These are phyloP conservation scores for Wickerhamomyces xylosicus DNA, from an alignment of 805 yeast species.

Conservation along the genomic window DNA sequence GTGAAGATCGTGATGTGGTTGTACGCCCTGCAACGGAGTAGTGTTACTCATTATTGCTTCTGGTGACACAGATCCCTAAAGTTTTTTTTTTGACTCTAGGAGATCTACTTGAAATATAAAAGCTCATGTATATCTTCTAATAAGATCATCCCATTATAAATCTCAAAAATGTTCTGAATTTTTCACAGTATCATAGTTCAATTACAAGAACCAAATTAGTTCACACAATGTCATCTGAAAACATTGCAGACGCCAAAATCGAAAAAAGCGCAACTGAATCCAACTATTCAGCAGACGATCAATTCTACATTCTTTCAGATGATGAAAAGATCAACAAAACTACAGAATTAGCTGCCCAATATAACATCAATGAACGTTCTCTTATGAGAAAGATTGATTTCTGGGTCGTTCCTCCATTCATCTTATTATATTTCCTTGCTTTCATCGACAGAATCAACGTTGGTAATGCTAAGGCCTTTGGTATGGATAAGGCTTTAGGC, in stretches of 20 bases:
- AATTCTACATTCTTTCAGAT: conserved; percentile 5
- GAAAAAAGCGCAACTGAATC: not conserved
- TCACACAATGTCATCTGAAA: not conserved
- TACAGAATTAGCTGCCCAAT: conserved; percentile 28
- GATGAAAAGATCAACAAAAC: conserved; percentile 16
- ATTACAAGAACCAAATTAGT: conserved; percentile 1
- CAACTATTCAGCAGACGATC: not conserved
- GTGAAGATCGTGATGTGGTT: no score
- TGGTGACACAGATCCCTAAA: no score
- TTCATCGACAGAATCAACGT: conserved; percentile 78
- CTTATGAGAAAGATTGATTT: conserved; percentile 58
- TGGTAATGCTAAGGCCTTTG: conserved; percentile 70
- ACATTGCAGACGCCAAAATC: not conserved
- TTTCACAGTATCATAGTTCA: no score
- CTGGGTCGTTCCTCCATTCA: conserved; percentile 66
- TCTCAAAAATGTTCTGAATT: no score
- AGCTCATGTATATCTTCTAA: no score
- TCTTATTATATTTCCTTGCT: conserved; percentile 63
- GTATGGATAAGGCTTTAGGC: conserved; percentile 44
- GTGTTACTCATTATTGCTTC: no score
- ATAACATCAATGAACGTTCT: conserved; percentile 43
- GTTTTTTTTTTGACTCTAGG: no score
- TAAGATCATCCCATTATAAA: no score
- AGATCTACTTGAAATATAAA: no score
- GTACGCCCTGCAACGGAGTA: no score